These are phyloP conservation scores for Aquilaria sinensis DNA, from an alignment of 345 rosid genomes.

Conservation along the genomic window DNA sequence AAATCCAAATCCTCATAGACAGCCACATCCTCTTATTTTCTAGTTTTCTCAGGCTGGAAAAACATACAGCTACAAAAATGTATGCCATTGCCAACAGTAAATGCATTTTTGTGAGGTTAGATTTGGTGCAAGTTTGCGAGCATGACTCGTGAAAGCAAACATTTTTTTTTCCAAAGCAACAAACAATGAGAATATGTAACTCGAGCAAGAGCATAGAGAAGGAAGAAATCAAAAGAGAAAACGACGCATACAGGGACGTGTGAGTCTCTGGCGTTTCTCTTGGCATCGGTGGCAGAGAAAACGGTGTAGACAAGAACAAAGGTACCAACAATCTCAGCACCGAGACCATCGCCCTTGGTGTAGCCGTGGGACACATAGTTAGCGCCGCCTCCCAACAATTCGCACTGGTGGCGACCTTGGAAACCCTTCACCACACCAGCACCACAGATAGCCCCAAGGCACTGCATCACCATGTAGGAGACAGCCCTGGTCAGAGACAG, in stretches of 20 bases:
- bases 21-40: no score
- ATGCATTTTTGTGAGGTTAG: no score
- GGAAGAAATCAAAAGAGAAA: neutral
- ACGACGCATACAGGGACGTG: conserved; percentile 58
- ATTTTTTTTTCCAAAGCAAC: no score
- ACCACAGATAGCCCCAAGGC: conserved; percentile 70
- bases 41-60: neutral
- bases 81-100: no score
- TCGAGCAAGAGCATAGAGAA: neutral
- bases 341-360: conserved; percentile 66
- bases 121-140: no score
- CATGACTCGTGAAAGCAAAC: neutral
- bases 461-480: conserved; percentile 60
- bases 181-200: no score
- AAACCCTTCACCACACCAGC: conserved; percentile 72
- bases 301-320: conserved; percentile 62
- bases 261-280: conserved; percentile 75
- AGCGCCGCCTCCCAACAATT: conserved; percentile 47
- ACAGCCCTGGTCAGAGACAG: conserved; percentile 59
- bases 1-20: no score
- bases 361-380: conserved; percentile 49
- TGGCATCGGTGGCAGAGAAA: conserved; percentile 76
- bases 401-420: conserved; percentile 20
- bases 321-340: conserved; percentile 70
- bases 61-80: neutral